Evolutionary conservation across 139 green algal genomes (phyloP), one percentile per base, ranked within the genome.

Genomic region (Picochlorum sp.): DNA sequence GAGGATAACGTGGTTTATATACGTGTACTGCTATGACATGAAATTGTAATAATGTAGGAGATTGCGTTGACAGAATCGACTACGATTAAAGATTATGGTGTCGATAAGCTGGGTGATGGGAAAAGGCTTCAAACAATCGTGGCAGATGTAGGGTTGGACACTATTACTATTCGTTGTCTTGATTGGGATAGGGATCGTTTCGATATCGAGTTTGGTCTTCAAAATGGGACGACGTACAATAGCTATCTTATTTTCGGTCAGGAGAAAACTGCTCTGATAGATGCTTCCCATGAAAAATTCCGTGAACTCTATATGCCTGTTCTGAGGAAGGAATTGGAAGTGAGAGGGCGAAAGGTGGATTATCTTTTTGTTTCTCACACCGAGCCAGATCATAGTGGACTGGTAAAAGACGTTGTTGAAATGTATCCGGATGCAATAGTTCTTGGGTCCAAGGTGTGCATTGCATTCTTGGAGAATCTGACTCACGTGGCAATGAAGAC

Each of bases 221-320:
- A 61, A 24, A 49, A 61, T 33, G 55, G 55, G 22, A 96, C 91
- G 37, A 96, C 91, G 31, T 96, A 96, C 84, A 95, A 96, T 69
- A 82, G 78, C 9, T 98, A 89, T 83, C 75, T 98, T 45, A 95
- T 98, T 72, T 86, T 85, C 50, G 88, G 89, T 22, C 77, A 59
- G 1, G 69, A 89, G 13, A 90, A 94, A 72, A 93, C 79, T 0
- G 89, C 90, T 1, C 76, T 98, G 31, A 78, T 98, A 14, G 91
- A 98, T 50, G 78, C 83, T 28, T 88, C 70, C 16, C 91, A 98
- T 65, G 91, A 97, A 72, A 98, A 98, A 79, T 98, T 98, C 76
- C 63, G 77, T 18, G 69, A 75, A 24, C 73, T 95, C 28, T 98
- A 91, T 78, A 73, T 96, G 54, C 32, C 57, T 24, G 70, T 76